phyloP scores from a whole-genome alignment of 2,329 filamentous ascomycete genomes.

The Sarocladium oryzae region DNA sequence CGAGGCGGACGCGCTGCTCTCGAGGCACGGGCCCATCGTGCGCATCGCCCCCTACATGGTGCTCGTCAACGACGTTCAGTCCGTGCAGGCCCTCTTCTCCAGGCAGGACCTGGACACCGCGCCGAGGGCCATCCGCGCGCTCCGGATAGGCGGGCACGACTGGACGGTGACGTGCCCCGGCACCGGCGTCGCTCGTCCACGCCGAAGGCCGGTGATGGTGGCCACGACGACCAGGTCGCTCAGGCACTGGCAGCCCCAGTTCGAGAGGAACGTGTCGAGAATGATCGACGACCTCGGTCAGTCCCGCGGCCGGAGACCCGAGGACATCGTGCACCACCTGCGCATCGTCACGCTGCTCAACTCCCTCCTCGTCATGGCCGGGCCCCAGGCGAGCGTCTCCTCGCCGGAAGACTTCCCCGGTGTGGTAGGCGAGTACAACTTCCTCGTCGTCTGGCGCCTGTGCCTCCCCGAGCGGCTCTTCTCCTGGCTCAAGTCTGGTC shows the following conservation, averaged over 20 bases:
- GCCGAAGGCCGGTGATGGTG: constrained; percentile 15
- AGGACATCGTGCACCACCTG: constrained; percentile 15
- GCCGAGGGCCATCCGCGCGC: constrained; percentile 14
- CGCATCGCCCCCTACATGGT: constrained; percentile 20
- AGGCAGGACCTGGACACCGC: constrained; percentile 15
- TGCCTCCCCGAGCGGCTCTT: constrained; percentile 15
- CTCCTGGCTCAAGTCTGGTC: constrained; percentile 13
- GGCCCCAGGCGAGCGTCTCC: constrained; percentile 11
- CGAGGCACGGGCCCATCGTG: constrained; percentile 17
- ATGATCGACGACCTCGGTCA: constrained; percentile 12
- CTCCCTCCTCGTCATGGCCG: constrained; percentile 14
- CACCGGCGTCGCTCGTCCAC: constrained; percentile 12
- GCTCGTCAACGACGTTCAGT: constrained; percentile 17
- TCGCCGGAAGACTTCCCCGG: constrained; percentile 12
- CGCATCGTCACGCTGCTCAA: constrained; percentile 14
- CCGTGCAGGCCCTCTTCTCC: constrained; percentile 12
- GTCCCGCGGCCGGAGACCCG: constrained; percentile 11
- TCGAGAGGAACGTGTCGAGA: constrained; percentile 11
- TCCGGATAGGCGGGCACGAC: constrained; percentile 16
- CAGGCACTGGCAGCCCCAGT: constrained; percentile 13
- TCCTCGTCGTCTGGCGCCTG: constrained; percentile 16
- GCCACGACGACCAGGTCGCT: constrained; percentile 15
- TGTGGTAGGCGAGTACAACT: constrained; percentile 16
- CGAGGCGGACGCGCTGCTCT: constrained; percentile 12
- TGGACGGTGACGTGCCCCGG: constrained; percentile 16